Evolutionary conservation across 73 alveolate genomes (phyloP).

Genomic region (Paramecium pentaurelia): DNA sequence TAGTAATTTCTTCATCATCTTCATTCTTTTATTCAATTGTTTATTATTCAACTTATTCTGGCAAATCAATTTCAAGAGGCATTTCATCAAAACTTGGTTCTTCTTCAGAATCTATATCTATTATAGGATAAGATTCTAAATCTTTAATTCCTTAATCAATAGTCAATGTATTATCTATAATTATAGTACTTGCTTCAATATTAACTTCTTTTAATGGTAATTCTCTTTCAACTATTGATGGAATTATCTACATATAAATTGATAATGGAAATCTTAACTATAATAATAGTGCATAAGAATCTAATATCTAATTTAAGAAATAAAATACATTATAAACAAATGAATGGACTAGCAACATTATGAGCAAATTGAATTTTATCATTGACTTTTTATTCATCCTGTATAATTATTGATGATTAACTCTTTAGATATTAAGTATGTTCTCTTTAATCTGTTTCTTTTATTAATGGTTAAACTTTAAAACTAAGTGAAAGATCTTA

Average conservation of each 20-base stretch:
- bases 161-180: conserved; percentile 32
- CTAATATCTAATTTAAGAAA: background rate
- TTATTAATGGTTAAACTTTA: background rate
- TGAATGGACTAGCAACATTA: conserved; percentile 9
- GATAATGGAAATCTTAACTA: conserved; percentile 26
- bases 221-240: background rate
- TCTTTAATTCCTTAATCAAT: background rate
- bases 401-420: background rate
- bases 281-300: conserved; percentile 13
- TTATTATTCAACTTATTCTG: conserved; percentile 1
- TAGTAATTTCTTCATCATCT: conserved; percentile 28
- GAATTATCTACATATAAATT: background rate
- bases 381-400: conserved; percentile 37
- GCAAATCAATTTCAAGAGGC: conserved; percentile 39
- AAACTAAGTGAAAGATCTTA: background rate
- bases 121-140: background rate
- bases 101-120: conserved; percentile 24
- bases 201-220: conserved; percentile 3
- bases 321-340: conserved; percentile 5
- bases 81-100: conserved; percentile 47
- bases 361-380: conserved; percentile 18
- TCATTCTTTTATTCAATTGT: background rate
- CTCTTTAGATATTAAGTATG: background rate
- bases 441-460: background rate
- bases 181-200: conserved; percentile 21